These are phyloP conservation scores for Vickermania spadyakhi DNA, from an alignment of 208 protist genomes.

Conservation along the genomic window DNA sequence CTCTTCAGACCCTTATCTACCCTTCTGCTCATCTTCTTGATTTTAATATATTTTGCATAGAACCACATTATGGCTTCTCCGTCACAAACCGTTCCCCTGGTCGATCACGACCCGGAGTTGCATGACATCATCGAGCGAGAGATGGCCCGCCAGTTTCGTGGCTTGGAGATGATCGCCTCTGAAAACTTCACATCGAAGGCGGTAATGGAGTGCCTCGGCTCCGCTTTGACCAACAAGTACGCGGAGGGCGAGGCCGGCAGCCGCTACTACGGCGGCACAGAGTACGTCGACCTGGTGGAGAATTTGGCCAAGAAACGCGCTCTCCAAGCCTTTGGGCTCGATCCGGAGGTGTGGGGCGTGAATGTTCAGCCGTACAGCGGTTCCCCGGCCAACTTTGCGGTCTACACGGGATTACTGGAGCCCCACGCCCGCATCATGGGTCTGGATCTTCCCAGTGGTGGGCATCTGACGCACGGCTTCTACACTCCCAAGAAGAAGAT, in stretches of 20 bases:
- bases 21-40: conserved; percentile 1
- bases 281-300: conserved; percentile 98
- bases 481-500: conserved; percentile 95
- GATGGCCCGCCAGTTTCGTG: conserved; percentile 77
- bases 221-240: conserved; percentile 99
- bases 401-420: conserved; percentile 94
- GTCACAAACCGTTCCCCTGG: not conserved
- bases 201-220: conserved; percentile 97
- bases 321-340: conserved; percentile 91
- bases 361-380: conserved; percentile 99
- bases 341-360: conserved; percentile 95
- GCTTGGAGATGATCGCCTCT: conserved; percentile 88
- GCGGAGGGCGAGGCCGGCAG: conserved; percentile 96
- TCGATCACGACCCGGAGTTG: conserved; percentile 72
- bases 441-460: conserved; percentile 83
- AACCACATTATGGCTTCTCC: conserved; percentile 3
- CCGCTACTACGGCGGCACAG: conserved; percentile 98
- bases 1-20: no score
- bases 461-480: conserved; percentile 98
- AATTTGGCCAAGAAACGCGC: conserved; percentile 87
- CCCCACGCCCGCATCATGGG: conserved; percentile 99
- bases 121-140: conserved; percentile 77
- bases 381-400: conserved; percentile 97
- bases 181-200: conserved; percentile 98
- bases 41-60: conserved; percentile 5